Base-by-base conservation (phyloP, 2,329 filamentous ascomycete species). In the Dryadomyces sulphureus region DNA sequence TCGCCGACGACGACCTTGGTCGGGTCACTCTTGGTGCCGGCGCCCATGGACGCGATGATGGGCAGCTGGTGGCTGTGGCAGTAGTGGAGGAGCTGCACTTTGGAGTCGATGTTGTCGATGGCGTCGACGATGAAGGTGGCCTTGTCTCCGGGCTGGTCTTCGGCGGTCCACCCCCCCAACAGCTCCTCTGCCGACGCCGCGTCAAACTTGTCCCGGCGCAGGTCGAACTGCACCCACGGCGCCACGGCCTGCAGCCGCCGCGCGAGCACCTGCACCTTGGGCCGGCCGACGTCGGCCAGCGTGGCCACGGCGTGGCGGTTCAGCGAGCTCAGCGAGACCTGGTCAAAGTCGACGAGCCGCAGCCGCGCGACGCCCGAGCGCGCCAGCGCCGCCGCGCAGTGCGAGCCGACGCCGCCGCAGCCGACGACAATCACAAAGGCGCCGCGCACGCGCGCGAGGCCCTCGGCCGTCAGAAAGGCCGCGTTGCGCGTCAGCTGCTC, bases 41-140 rank as follows among this genome's bases (percentile, higher is more conserved):
- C 92, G 1, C 92, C 92, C 89, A 96, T 96, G 27, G 87, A 85
- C 16, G 87, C 92, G 51, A 98, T 89, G 24, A 98, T 87, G 1
- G 79, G 81, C 22, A 96, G 68, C 2, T 73, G 69, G 58, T 87
- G 74, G 50, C 79, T 75, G 59, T 89, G 73, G 64, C 92, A 98
- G 65, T 93, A 94, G 56, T 87, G 80, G 36, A 98, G 70, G 46
- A 98, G 67, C 17, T 81, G 83, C 3, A 98, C 90, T 66, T 98
- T 98, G 45, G 87, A 94, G 44, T 94, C 86, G 51, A 98, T 96
- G 59, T 98, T 96, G 63, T 98, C 92, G 54, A 98, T 98, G 20
- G 90, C 93, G 63, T 98, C 92, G 32, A 98, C 77, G n/a, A 98
- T 79, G 57, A 81, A 98, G 55, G 90, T 82, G 1, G 38, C 4